Conservation (phyloP, 179 eudicot genomes). For the Camellia oleifera region DNA sequence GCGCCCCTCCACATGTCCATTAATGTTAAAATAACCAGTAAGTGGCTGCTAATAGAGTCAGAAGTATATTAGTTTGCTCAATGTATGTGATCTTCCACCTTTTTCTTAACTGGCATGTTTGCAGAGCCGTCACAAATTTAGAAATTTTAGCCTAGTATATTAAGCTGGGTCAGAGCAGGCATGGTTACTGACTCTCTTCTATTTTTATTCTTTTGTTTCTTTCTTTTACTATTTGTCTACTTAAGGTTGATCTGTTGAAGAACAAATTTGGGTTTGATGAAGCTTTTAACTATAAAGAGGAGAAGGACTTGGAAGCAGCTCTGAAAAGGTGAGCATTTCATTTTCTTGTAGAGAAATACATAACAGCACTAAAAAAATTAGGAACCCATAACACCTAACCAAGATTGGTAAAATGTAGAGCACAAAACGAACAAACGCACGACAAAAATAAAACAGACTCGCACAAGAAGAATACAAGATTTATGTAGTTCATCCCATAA, state of each 20-base stretch:
- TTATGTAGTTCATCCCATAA: too few species aligned
- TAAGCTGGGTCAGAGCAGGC: neutral
- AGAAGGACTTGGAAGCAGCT: conserved; percentile 45
- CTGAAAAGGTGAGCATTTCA: conserved; percentile 46
- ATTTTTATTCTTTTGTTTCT: neutral
- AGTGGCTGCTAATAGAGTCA: too few species aligned
- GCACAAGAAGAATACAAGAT: too few species aligned
- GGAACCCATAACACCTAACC: too few species aligned
- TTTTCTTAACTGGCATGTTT: neutral
- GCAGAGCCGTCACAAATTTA: neutral
- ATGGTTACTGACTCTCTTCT: neutral
- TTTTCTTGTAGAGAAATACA: neutral
- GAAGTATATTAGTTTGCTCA: too few species aligned
- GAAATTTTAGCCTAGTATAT: too few species aligned
- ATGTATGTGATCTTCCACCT: too few species aligned
- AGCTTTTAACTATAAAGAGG: conserved; percentile 71
- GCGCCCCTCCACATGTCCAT: neutral
- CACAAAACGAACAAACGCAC: too few species aligned
- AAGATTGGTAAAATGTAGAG: too few species aligned
- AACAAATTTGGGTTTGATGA: conserved; percentile 61
- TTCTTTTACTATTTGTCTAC: neutral
- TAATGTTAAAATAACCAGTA: neutral
- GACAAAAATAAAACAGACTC: too few species aligned
- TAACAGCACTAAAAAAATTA: neutral
- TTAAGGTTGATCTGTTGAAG: conserved; percentile 58